phyloP scores from a whole-genome alignment of 2,329 filamentous ascomycete species.

The Aspergillus sp. region DNA sequence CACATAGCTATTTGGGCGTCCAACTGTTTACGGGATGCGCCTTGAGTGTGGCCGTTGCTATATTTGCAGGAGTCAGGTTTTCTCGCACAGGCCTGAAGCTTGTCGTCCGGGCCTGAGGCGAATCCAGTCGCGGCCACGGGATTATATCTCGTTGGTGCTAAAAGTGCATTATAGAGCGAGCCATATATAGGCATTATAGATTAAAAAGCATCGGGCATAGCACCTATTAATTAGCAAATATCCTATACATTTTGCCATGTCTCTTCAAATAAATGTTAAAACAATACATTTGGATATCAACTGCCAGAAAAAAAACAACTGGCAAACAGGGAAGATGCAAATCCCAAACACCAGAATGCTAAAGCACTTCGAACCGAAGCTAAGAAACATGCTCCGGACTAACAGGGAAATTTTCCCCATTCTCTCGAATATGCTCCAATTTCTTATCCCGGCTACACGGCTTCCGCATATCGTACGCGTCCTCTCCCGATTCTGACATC shows the following conservation, averaged over 20 bases:
- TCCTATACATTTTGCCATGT: neutral
- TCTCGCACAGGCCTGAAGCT: constrained; percentile 35
- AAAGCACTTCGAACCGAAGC: neutral
- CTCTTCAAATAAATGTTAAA: neutral
- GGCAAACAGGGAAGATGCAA: neutral
- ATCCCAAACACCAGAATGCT: constrained; percentile 19
- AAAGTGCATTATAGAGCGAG: constrained; percentile 5
- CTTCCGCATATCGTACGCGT: constrained; percentile 97
- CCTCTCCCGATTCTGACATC: constrained; percentile 62
- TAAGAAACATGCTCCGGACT: constrained; percentile 76
- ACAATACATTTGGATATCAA: neutral
- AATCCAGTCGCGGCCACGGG: neutral
- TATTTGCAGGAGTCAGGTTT: constrained; percentile 31
- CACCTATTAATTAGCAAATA: neutral
- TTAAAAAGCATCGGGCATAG: neutral
- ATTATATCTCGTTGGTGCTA: neutral
- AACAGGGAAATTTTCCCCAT: constrained; percentile 78
- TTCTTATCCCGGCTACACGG: constrained; percentile 77
- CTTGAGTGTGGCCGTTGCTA: constrained; percentile 26
- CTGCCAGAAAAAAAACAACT: neutral
- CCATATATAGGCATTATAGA: neutral
- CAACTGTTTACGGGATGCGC: constrained; percentile 44
- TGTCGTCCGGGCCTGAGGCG: constrained; percentile 26
- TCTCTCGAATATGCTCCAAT: constrained; percentile 71
- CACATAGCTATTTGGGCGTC: constrained; percentile 43